Percentiles rank a stretch among this genome's conserved stretches.
Evolutionary conservation across 225 moss, liverwort and hornwort genomes (phyloP).

Genomic region (Thuidium tamariscinum): DNA sequence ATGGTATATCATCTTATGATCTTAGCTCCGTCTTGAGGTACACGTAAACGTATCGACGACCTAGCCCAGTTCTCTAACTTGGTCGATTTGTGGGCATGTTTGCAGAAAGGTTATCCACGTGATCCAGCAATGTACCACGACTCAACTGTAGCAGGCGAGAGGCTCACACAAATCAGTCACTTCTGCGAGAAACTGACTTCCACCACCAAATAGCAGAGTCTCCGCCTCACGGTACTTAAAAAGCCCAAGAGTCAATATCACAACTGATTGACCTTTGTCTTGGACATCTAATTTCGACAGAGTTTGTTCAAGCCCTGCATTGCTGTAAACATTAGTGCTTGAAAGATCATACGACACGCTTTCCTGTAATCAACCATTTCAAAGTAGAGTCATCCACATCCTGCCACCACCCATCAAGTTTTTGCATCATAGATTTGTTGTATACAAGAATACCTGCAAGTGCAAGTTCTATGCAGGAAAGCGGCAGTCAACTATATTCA

Average conservation of each 20-base stretch:
- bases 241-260: neutral
- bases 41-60: neutral
- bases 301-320: neutral
- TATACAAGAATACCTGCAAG: neutral
- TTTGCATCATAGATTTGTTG: neutral
- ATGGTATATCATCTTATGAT: neutral
- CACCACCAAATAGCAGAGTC: neutral
- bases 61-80: neutral
- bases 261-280: neutral
- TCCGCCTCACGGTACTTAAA: neutral
- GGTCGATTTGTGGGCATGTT: neutral
- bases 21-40: neutral
- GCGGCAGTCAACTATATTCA: neutral
- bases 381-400: neutral
- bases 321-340: neutral
- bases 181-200: slow-evolving; percentile 32
- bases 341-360: neutral
- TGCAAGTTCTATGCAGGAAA: neutral
- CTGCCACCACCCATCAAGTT: neutral
- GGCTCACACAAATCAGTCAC: slow-evolving; percentile 27
- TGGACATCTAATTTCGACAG: neutral
- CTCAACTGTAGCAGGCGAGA: slow-evolving; percentile 40
- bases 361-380: neutral
- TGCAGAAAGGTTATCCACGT: slow-evolving; percentile 43
- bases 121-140: slow-evolving; percentile 52